phyloP scores from a whole-genome alignment of 352 stramenopile genomes.

The Phytopythium kandeliae region DNA sequence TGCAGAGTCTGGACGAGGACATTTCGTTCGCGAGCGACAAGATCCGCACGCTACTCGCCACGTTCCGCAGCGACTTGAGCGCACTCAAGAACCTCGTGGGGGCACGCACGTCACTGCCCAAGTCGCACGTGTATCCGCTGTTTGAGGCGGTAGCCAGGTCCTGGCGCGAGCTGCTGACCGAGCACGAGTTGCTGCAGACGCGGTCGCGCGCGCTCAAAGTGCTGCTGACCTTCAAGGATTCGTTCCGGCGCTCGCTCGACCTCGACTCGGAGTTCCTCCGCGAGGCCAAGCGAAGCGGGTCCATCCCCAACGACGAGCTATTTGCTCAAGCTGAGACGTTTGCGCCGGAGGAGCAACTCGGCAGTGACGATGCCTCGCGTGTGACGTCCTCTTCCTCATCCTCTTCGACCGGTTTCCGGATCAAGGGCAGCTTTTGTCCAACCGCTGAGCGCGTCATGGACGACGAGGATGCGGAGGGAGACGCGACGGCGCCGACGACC shows the following conservation, averaged over 20 bases:
- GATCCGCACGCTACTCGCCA: slow-evolving; percentile 59
- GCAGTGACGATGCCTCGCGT: background rate
- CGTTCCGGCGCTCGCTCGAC: slow-evolving; percentile 49
- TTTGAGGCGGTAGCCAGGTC: slow-evolving; percentile 87
- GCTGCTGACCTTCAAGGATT: slow-evolving; percentile 72
- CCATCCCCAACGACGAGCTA: slow-evolving; percentile 60
- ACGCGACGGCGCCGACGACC: slow-evolving; percentile 17
- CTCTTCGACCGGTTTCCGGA: slow-evolving; percentile 14
- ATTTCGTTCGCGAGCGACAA: slow-evolving; percentile 80
- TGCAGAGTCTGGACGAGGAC: slow-evolving; percentile 91
- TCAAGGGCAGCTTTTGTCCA: slow-evolving; percentile 22
- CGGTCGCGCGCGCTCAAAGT: slow-evolving; percentile 62
- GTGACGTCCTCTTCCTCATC: background rate
- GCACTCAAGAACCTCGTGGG: slow-evolving; percentile 83
- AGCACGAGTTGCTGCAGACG: slow-evolving; percentile 67
- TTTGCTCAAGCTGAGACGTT: slow-evolving; percentile 68
- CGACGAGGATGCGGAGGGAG: slow-evolving; percentile 34
- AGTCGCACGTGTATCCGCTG: slow-evolving; percentile 92
- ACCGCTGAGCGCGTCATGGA: slow-evolving; percentile 12
- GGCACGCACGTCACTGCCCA: slow-evolving; percentile 83
- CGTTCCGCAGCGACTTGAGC: slow-evolving; percentile 61
- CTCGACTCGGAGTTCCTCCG: slow-evolving; percentile 52
- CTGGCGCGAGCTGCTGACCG: slow-evolving; percentile 74
- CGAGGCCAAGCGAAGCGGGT: slow-evolving; percentile 40
- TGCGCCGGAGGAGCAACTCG: slow-evolving; percentile 30